A percentile compares a stretch with the other conserved stretches of the same genome.
Evolutionary conservation across 1,284 basidiomycete species (phyloP).

Genomic region (Coniophora puteana): DNA sequence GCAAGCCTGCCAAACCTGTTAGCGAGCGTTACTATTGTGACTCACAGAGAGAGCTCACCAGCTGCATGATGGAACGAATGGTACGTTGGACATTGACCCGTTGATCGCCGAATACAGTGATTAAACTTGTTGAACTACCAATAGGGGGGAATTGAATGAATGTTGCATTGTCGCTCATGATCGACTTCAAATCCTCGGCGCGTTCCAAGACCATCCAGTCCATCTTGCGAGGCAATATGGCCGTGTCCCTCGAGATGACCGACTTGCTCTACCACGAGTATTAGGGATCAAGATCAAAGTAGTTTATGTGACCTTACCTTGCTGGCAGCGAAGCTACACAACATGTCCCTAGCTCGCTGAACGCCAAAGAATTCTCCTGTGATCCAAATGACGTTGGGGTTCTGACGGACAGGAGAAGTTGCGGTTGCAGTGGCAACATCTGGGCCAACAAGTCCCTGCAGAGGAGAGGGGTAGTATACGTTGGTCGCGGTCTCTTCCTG

Average conservation of each 20-base stretch:
- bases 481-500: slow-evolving; percentile 98
- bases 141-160: slow-evolving; percentile 93
- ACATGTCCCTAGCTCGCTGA: slow-evolving; percentile 92
- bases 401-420: slow-evolving; percentile 34
- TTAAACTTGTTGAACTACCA: slow-evolving; percentile 86
- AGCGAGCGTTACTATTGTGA: not conserved
- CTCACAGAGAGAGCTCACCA: slow-evolving; percentile 52
- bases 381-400: slow-evolving; percentile 88
- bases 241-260: slow-evolving; percentile 90
- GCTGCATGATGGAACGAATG: slow-evolving; percentile 92
- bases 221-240: slow-evolving; percentile 92
- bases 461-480: slow-evolving; percentile 90
- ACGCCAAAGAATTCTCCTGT: slow-evolving; percentile 98
- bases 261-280: slow-evolving; percentile 67
- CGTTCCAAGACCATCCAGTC: slow-evolving; percentile 98
- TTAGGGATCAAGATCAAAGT: slow-evolving; percentile 5
- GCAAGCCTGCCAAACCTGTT: slow-evolving; percentile 63
- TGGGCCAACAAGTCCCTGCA: slow-evolving; percentile 81
- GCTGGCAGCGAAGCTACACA: slow-evolving; percentile 81
- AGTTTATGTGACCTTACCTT: slow-evolving; percentile 57
- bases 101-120: slow-evolving; percentile 93
- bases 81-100: slow-evolving; percentile 95
- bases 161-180: slow-evolving; percentile 97
- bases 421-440: slow-evolving; percentile 41
- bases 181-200: slow-evolving; percentile 83